Percentiles rank a stretch among this genome's conserved stretches.
phyloP scores from a whole-genome alignment of 352 stramenopile species.

The Phytophthora capsici region DNA sequence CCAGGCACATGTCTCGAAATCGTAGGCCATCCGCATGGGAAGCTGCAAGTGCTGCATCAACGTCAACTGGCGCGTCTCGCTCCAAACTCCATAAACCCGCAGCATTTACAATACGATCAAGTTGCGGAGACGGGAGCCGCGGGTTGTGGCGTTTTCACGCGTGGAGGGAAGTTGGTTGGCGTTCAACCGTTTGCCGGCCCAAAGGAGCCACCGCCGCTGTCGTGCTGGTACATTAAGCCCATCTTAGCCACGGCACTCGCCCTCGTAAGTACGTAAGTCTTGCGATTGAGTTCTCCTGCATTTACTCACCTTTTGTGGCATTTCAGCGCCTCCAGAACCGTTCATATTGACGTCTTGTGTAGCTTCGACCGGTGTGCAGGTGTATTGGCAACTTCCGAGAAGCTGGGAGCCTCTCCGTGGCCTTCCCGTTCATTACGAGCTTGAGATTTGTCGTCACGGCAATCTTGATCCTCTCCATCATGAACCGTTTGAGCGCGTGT shows the following conservation, averaged over 20 bases:
- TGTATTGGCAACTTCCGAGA: conserved; percentile 65
- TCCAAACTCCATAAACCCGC: conserved; percentile 65
- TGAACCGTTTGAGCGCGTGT: conserved; percentile 52
- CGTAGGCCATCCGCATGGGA: conserved; percentile 65
- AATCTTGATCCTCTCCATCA: conserved; percentile 12
- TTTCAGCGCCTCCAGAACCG: conserved; percentile 56
- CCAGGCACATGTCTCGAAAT: conserved; percentile 49
- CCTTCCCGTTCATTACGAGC: conserved; percentile 54
- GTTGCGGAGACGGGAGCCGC: conserved; percentile 48
- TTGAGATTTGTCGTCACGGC: conserved; percentile 56
- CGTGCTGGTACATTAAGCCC: conserved; percentile 62
- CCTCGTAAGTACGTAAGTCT: conserved; percentile 67
- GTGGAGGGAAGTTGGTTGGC: conserved; percentile 62
- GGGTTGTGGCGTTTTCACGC: conserved; percentile 60
- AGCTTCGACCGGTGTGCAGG: conserved; percentile 45
- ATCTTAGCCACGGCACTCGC: conserved; percentile 49
- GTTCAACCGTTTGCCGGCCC: conserved; percentile 49
- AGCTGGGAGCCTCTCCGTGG: conserved; percentile 50
- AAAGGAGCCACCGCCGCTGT: conserved; percentile 40
- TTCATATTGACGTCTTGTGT: conserved; percentile 63
- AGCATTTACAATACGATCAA: conserved; percentile 51
- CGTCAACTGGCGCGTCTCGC: conserved; percentile 43
- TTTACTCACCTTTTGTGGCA: too few relatives aligned
- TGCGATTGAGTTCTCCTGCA: too few relatives aligned
- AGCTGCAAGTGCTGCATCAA: conserved; percentile 54